A percentile compares a stretch with the other conserved stretches of the same genome.
Conservation (phyloP, 176 grass and related monocot genomes). For the Areca catechu region DNA sequence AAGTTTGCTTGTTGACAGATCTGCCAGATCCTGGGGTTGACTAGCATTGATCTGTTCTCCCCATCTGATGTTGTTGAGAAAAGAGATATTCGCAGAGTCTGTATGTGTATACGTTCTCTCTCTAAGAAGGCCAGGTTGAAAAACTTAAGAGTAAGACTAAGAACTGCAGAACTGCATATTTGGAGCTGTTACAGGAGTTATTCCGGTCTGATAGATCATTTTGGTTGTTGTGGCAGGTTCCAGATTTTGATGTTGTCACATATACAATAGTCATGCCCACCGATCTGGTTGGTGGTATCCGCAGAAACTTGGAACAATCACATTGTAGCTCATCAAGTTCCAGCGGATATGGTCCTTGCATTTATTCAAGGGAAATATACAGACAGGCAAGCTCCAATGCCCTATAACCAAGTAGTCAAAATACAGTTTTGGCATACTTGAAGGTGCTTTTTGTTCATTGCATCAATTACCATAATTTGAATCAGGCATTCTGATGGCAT, state of each 20-base stretch:
- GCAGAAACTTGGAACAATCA: conserved; percentile 64
- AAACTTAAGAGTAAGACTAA: conserved; percentile 58
- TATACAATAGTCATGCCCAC: conserved; percentile 86
- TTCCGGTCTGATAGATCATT: too few species aligned
- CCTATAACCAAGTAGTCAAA: too few species aligned
- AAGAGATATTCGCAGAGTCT: conserved; percentile 72
- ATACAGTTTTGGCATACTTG: too few species aligned
- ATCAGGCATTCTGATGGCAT: conserved; percentile 14
- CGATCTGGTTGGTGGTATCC: conserved; percentile 71
- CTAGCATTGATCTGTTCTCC: conserved; percentile 77
- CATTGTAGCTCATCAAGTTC: conserved; percentile 53
- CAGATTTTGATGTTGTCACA: conserved; percentile 89
- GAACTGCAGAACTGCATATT: conserved; percentile 16
- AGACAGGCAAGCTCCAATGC: conserved; percentile 31
- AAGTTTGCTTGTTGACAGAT: conserved; percentile 33
- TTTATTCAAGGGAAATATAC: conserved; percentile 25
- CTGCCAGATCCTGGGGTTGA: conserved; percentile 79
- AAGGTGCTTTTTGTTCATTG: too few species aligned
- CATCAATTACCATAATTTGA: background rate
- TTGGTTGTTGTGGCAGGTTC: conserved; percentile 34
- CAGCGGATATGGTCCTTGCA: conserved; percentile 32
- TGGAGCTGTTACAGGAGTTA: too few species aligned
- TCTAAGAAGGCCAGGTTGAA: conserved; percentile 56
- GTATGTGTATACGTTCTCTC: conserved; percentile 79
- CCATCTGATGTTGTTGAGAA: conserved; percentile 87